Evolutionary conservation across 257 asterid genomes (phyloP), one percentile per base, ranked within the genome.

Genomic region (Capsicum pubescens): DNA sequence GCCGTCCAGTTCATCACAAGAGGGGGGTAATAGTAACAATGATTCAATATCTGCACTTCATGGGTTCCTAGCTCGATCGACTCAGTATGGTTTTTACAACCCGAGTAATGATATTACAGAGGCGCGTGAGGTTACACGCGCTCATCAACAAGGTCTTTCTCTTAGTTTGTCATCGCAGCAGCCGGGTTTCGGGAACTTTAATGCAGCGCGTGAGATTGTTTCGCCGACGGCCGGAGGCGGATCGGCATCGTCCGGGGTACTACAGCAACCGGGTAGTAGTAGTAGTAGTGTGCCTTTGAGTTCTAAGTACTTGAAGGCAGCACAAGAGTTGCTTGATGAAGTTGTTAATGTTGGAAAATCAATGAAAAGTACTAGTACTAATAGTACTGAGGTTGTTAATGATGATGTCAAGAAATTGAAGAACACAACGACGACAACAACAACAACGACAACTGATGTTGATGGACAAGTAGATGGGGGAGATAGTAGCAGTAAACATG

Each of bases 261-360:
- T 89, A 82, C 77, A 60, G 8, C 66, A 59, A 3, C 64, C 42
- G 42, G 42, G 42, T 39, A 66, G 72, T 13, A 5, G 55, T 50
- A 54, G 16, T 67, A 39, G 8, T 36, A 90, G 92, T 64, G 93
- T 93, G 48, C 86, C 92, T 60, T 63, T 92, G 87, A 92, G 95
- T 72, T 92, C 97, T 0, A 94, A 93, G 87, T 96, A 93, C 74
- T 86, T 96, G 44, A 96, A 92, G 85, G 98, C 98, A 2, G 97
- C 98, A 6, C 98, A 92, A 79, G 98, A 96, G 86, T 91, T 96
- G 81, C 98, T 96, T 1, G 99, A 96, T n/a, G 98, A 96, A 86
- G 98, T 96, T 3, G 99, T 93, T 1, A 96, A 89, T 63, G 99
- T 96, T 26, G 98, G 97, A 0, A 92, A 91, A 77, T 95, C 93